A percentile compares a stretch with the other conserved stretches of the same genome.
These are phyloP conservation scores for Boletus vermiculosoides DNA, from an alignment of 768 basidiomycete genomes.

Conservation along the genomic window DNA sequence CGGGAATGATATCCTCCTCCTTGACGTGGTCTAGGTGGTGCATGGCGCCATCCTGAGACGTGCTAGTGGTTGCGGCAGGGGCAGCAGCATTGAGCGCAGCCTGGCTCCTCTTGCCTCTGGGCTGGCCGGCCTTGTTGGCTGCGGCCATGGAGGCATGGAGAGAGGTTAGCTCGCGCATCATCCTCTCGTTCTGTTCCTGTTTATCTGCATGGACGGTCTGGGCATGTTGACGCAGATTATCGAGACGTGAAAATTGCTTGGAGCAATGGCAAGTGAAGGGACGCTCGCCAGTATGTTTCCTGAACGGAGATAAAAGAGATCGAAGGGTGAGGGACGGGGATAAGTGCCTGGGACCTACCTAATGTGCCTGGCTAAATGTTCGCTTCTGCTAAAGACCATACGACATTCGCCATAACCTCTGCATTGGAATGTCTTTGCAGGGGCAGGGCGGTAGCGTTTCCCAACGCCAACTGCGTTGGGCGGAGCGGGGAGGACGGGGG, in stretches of 20 bases:
- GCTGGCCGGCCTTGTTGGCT: conserved; percentile 39
- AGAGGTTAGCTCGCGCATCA: conserved; percentile 87
- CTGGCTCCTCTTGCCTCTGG: conserved; percentile 41
- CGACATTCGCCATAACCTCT: conserved; percentile 92
- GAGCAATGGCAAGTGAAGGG: conserved; percentile 96
- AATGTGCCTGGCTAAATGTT: conserved; percentile 94
- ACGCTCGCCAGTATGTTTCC: conserved; percentile 97
- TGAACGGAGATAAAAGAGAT: conserved; percentile 38
- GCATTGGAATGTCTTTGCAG: conserved; percentile 94
- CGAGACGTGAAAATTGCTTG: conserved; percentile 93
- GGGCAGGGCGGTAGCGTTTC: conserved; percentile 78
- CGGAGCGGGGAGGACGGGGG: conserved; percentile 17
- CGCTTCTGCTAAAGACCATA: conserved; percentile 95
- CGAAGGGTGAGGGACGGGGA: conserved; percentile 15
- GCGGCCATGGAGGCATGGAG: conserved; percentile 81
- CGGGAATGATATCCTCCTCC: conserved; percentile 39
- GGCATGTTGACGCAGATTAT: conserved; percentile 95
- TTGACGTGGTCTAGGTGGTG: conserved; percentile 36
- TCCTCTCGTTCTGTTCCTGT: conserved; percentile 80
- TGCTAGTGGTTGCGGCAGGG: background rate
- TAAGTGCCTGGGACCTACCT: conserved; percentile 54
- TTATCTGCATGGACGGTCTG: conserved; percentile 97
- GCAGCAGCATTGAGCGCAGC: conserved; percentile 13
- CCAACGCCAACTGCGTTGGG: conserved; percentile 29
- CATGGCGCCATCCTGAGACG: conserved; percentile 17